These are phyloP conservation scores for Symbiotaphrina buchneri DNA, from an alignment of 495 filamentous ascomycete genomes.

Conservation along the genomic window DNA sequence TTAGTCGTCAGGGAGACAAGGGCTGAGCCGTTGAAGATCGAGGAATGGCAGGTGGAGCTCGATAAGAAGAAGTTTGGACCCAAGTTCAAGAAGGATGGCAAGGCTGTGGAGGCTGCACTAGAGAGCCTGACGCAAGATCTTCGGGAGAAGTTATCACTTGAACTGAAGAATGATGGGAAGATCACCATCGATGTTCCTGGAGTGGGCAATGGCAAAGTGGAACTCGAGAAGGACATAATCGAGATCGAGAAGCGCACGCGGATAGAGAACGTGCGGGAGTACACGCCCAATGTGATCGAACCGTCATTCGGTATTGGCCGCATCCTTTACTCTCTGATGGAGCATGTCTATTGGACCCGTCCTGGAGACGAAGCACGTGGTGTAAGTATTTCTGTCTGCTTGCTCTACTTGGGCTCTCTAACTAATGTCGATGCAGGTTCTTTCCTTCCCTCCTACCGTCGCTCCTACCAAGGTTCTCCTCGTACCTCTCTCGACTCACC, in stretches of 20 bases:
- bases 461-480: constrained; percentile 50
- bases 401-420: neutral
- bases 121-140: constrained; percentile 43
- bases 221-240: constrained; percentile 47
- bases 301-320: constrained; percentile 71
- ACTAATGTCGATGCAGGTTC: constrained; percentile 19
- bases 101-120: constrained; percentile 46
- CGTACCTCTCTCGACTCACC: constrained; percentile 36
- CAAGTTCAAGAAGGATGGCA: constrained; percentile 60
- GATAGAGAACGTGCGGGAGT: constrained; percentile 48
- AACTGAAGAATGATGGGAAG: constrained; percentile 41
- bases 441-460: constrained; percentile 41
- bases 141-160: constrained; percentile 42
- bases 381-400: constrained; percentile 17
- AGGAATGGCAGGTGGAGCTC: constrained; percentile 55
- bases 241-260: constrained; percentile 47
- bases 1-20: constrained; percentile 47
- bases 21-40: constrained; percentile 39
- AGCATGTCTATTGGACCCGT: constrained; percentile 61
- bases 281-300: constrained; percentile 69
- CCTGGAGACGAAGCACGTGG: constrained; percentile 38
- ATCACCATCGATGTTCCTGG: constrained; percentile 41
- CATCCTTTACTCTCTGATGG: constrained; percentile 55
- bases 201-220: constrained; percentile 39
- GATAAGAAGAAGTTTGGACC: constrained; percentile 72